Evolutionary conservation across 1,139 yeast species (phyloP), one percentile per base, ranked within the genome.

Genomic region (Barnettozyma hawaiiensis): DNA sequence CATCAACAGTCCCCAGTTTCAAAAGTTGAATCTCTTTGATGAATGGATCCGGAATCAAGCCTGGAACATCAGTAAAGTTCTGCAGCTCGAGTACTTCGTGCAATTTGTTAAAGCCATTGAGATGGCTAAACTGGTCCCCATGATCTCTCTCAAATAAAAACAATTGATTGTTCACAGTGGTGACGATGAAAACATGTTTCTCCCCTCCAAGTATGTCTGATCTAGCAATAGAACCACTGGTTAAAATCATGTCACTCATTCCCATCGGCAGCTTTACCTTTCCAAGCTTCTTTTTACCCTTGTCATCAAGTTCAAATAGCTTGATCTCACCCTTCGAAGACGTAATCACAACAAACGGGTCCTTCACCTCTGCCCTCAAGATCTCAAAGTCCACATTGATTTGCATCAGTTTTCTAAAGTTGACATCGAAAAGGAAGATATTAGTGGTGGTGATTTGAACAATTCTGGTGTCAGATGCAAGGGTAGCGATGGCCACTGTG

Each of bases 111-210:
- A 81, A 71, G 40, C 78, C 75, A 45, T 75, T 73, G 43, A 84
- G 65, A 58, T 83, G 89, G 51, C 70, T 81, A 40, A 85, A 81
- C 47, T 75, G 71, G 54, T 81, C 83, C 46, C 76, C 73, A 57
- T 83, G 92, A 42, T 77, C 71, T 48, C 78, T 70, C 45, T 73
- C 73, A 58, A 83, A 83, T 12, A 78, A 76, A 38, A 84, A 76
- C 26, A 84, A 66, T 59, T 87, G 73, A 53, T 84, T 84, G 59
- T 83, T 89, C 49, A 87, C 90, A 1, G 92, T 82, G 3, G 82
- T 86, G 40, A 83, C 71, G 31, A 85, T 69, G 51, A 83, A 81
- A 0, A 78, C 67, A 38, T 76, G 69, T 42, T 71, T 74, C 49
- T 74, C 75, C 4, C 59, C 58, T 3, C 54, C 46, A 39, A 73